Base-by-base conservation (phyloP, 345 rosid genomes). In the Hibiscus mutabilis region DNA sequence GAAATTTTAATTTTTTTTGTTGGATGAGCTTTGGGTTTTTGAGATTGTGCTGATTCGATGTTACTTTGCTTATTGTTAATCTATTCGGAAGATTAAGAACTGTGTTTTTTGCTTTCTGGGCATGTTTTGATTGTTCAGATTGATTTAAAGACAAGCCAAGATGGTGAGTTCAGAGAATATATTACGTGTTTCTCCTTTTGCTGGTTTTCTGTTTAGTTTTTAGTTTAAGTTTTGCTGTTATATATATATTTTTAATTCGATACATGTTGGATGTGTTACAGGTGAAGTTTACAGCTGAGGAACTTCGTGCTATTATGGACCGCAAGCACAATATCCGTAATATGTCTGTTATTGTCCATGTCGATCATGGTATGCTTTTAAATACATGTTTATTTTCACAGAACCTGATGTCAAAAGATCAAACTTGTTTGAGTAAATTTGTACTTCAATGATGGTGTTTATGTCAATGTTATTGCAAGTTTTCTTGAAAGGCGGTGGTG, bases 331-430 rank as follows among this genome's bases (percentile, higher is more conserved):
- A 89, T 60, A 89, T 89, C n/a, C 85, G 94, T 49, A 89, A 89
- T 53, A 87, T 87, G 91, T 87, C 94, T 13, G 94, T 89, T 46
- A 89, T 89, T 73, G 94, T 91, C 0, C 94, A 87, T 73, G 91
- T 89, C 0, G 94, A 89, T 74, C 94, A 85, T 12, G 80, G 86
- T 85, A 62, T 74, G 74, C 15, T 2, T 62, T 22, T 27, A 44
- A 2, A 1, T 27, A 60, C 25, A 16, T 65, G 1, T 21, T 56
- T 31, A 6, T 19, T 33, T 62, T 75, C 72, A 66, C 24, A 16
- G 25, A 24, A 71, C 65, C 70, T 22, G 4, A 75, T 75, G 59
- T 75, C 24, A 15, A 75, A 44, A n/a, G 0, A 3, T 42, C 31
- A 11, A 21, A 1, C 22, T 35, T 63, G 27, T 63, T 60, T 18